These are phyloP conservation scores for Linnemannia zychae DNA, from an alignment of 192 early-diverging fungal genomes.

Conservation along the genomic window DNA sequence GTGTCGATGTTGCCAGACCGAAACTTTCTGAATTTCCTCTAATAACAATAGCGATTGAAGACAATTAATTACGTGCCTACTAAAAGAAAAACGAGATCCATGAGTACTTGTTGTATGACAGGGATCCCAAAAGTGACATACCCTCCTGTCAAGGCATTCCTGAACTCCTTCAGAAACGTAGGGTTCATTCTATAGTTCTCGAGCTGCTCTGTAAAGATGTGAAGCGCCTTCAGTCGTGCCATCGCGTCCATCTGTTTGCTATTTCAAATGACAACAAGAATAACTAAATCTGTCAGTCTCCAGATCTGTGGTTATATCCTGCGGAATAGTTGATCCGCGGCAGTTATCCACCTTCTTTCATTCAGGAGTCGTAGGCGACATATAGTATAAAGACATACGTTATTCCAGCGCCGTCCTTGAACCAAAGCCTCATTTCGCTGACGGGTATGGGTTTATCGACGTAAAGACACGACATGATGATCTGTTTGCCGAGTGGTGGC, in stretches of 20 bases:
- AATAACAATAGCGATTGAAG: neutral
- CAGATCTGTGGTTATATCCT: neutral
- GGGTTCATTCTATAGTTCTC: constrained; percentile 70
- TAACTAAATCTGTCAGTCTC: neutral
- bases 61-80: neutral
- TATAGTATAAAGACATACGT: constrained; percentile 17
- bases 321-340: neutral
- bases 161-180: constrained; percentile 76
- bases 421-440: constrained; percentile 78
- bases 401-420: constrained; percentile 48
- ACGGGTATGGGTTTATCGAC: constrained; percentile 71
- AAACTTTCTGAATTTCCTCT: constrained; percentile 91
- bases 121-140: constrained; percentile 38
- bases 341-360: neutral
- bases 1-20: constrained; percentile 76
- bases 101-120: neutral
- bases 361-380: neutral
- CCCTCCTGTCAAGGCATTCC: constrained; percentile 81
- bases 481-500: constrained; percentile 87
- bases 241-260: constrained; percentile 75
- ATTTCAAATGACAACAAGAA: constrained; percentile 17
- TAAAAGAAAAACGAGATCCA: neutral
- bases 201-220: constrained; percentile 73
- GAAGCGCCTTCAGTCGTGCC: constrained; percentile 77
- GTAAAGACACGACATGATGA: constrained; percentile 92